Conservation (phyloP, 306 rosid genomes). For the Trichosanthes truncata region DNA sequence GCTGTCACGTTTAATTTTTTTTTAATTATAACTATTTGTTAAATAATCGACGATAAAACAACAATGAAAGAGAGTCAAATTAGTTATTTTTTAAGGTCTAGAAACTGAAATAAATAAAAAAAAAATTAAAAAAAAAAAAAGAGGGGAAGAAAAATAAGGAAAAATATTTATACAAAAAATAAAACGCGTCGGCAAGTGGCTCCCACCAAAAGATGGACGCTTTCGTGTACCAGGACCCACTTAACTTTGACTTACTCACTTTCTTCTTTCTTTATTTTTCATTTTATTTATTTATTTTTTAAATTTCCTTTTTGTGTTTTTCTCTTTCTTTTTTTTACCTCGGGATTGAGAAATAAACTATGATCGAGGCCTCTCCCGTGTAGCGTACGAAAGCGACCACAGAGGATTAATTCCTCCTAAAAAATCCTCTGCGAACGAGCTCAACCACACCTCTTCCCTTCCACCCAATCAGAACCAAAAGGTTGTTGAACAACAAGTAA, state of each 20-base stretch:
- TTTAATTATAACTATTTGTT: no score
- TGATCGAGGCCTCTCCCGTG: background rate
- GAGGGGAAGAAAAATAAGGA: background rate
- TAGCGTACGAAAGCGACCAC: background rate
- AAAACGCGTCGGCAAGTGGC: constrained; percentile 8
- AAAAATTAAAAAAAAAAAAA: no score
- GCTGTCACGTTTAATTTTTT: no score
- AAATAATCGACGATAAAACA: no score
- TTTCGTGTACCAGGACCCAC: background rate
- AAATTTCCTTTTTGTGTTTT: background rate
- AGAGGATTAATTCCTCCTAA: background rate
- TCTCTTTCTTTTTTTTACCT: background rate
- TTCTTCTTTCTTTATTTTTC: background rate
- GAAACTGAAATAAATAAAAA: no score
- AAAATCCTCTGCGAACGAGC: background rate
- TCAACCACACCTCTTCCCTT: background rate
- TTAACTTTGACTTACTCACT: background rate
- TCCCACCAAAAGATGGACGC: constrained; percentile 9
- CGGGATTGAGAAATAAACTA: background rate
- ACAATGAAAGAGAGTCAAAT: no score
- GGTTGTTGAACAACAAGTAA: background rate
- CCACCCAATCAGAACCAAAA: background rate
- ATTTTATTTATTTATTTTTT: background rate
- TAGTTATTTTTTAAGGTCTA: no score
- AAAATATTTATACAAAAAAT: background rate